Conservation (phyloP, 2,329 filamentous ascomycete species). For the Chaetothyriales sp. region DNA sequence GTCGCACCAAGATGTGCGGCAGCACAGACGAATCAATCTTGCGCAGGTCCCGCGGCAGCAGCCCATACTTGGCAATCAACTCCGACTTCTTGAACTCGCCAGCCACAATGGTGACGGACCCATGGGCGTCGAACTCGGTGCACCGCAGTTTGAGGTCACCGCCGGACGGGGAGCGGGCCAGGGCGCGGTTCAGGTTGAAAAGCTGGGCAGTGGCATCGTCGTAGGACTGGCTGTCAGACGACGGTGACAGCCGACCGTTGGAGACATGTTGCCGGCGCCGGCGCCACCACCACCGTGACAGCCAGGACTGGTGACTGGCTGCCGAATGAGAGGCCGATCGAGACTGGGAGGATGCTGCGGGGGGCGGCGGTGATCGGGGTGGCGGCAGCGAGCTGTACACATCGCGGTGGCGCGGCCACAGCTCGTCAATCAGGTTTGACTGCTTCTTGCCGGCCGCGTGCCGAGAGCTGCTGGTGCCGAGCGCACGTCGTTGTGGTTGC, state of each 20-base stretch:
- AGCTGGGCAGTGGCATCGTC: slow-evolving; percentile 41
- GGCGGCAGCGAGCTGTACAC: slow-evolving; percentile 13
- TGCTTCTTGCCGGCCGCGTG: neutral
- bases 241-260: slow-evolving; percentile 3
- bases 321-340: slow-evolving; percentile 9
- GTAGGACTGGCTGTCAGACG: slow-evolving; percentile 4
- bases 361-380: slow-evolving; percentile 6
- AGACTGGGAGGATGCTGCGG: slow-evolving; percentile 6
- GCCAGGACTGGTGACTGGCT: slow-evolving; percentile 10
- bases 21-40: slow-evolving; percentile 96
- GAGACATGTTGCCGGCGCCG: slow-evolving; percentile 5
- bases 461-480: slow-evolving; percentile 2
- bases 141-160: slow-evolving; percentile 70
- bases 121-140: slow-evolving; percentile 86
- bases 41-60: slow-evolving; percentile 79
- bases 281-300: slow-evolving; percentile 10
- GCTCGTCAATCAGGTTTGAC: slow-evolving; percentile 6
- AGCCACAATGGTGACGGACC: slow-evolving; percentile 81
- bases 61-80: slow-evolving; percentile 71
- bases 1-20: slow-evolving; percentile 86
- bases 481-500: slow-evolving; percentile 13
- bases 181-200: slow-evolving; percentile 54
- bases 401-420: slow-evolving; percentile 11
- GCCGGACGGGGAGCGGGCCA: slow-evolving; percentile 43
- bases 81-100: slow-evolving; percentile 97